Base-by-base conservation (phyloP, 345 rosid species). In the Odontarrhena argentea region DNA sequence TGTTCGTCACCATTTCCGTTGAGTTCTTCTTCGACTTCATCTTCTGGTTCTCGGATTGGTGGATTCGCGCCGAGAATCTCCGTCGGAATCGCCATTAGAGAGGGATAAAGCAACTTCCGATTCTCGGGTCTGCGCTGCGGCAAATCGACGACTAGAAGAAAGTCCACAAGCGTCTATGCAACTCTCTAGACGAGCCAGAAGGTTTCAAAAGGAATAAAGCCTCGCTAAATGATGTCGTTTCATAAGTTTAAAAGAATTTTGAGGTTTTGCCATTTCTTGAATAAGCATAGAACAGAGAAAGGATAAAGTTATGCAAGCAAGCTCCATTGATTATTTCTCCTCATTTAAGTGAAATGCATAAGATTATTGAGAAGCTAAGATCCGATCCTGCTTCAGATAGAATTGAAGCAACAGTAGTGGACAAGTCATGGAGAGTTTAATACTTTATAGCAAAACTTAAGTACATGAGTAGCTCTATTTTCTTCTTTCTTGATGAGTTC, bases 1-100 rank as follows among this genome's bases (percentile, higher is more conserved):
- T 71, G 78, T 48, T 18, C 56, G 0, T 26, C 77, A 0, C 66
- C 77, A 6, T 63, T 67, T 9, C 41, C 60, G 69, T 67, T 60
- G 2, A 67, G 45, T 50, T 73, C 76, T 40, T 57, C 47, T 51
- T 71, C 73, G 13, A 13, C 22, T 42, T 55, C 70, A 7, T 24
- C 13, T 41, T 50, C 60, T n/a, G 63, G 40, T 38, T 60, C 63
- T 36, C 22, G 77, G 50, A 9, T 45, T 13, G 56, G 58, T 43
- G 63, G 68, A 60, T 38, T 47, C 51, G 10, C 18, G 57, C 67
- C 64, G 46, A 38, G 68, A 2, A 18, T 47, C 2, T 67, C 73
- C 40, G 58, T 38, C 52, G 68, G 68, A 62, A 58, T 60, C 63
- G 73, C 53, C 77, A 74, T 74, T 10, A 55, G 71, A 6, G 51